Evolutionary conservation across 495 filamentous ascomycete genomes (phyloP).

Genomic region (Cudoniella acicularis): DNA sequence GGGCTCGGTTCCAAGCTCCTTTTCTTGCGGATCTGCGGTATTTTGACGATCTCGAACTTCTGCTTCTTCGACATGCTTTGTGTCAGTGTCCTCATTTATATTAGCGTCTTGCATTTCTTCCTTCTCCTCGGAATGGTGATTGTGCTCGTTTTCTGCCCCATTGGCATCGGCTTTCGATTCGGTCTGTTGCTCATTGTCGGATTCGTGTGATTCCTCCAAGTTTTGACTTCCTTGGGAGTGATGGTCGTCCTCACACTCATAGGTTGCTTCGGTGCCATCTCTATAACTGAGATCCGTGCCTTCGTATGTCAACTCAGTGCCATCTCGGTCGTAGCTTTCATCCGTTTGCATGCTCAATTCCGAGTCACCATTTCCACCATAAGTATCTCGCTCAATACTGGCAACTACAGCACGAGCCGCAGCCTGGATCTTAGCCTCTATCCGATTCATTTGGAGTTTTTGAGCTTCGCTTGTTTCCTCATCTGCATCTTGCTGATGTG

Average conservation of each 20-base stretch:
- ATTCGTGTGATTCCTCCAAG: conserved; percentile 1
- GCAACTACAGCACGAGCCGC: conserved; percentile 38
- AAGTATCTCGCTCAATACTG: conserved; percentile 32
- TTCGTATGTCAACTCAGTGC: conserved; percentile 24
- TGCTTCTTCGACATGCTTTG: too few species aligned
- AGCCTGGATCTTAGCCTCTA: conserved; percentile 40
- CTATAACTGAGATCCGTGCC: conserved; percentile 18
- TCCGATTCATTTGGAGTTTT: conserved; percentile 21
- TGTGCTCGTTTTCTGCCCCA: neutral
- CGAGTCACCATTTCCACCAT: conserved; percentile 28
- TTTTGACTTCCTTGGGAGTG: conserved; percentile 2
- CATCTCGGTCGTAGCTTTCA: conserved; percentile 23
- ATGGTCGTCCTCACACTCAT: conserved; percentile 20
- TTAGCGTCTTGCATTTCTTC: too few species aligned
- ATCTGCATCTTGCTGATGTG: conserved; percentile 2
- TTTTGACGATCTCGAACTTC: too few species aligned
- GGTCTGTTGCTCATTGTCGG: conserved; percentile 7
- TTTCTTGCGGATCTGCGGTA: too few species aligned
- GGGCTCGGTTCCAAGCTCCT: neutral
- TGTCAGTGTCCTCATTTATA: too few species aligned
- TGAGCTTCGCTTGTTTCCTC: conserved; percentile 9
- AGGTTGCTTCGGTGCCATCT: conserved; percentile 16
- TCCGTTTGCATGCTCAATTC: conserved; percentile 31
- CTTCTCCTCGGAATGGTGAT: neutral
- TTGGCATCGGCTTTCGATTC: neutral